Evolutionary conservation across 441 rosid genomes (phyloP).

Genomic region (Euphorbia celastroides): DNA sequence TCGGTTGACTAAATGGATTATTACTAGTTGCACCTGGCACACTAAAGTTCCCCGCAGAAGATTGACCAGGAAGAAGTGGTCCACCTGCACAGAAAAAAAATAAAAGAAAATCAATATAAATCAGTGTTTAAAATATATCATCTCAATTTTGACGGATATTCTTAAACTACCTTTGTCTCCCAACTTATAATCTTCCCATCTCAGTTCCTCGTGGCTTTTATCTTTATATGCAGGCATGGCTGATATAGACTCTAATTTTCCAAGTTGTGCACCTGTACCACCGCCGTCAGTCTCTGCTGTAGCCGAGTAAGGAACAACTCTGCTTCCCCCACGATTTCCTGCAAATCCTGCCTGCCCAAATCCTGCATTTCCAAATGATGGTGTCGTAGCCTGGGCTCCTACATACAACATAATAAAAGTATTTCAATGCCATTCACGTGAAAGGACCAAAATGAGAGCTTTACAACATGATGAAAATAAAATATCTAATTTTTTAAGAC

Average conservation of each 20-base stretch:
- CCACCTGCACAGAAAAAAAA: conserved; percentile 57
- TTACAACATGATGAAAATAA: not conserved
- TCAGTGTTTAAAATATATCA: conserved; percentile 7
- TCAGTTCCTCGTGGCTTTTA: conserved; percentile 85
- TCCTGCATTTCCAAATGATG: conserved; percentile 53
- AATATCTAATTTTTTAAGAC: not conserved
- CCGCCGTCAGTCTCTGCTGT: conserved; percentile 60
- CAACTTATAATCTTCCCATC: conserved; percentile 92
- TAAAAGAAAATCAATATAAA: conserved; percentile 4
- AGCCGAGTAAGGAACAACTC: conserved; percentile 55
- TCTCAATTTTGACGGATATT: not conserved
- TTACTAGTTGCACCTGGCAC: conserved; percentile 38
- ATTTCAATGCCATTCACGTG: not conserved
- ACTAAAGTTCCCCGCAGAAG: conserved; percentile 46
- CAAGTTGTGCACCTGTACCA: conserved; percentile 51
- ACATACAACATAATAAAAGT: conserved; percentile 24
- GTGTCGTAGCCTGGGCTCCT: conserved; percentile 61
- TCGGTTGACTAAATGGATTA: conserved; percentile 46
- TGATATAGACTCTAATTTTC: conserved; percentile 75
- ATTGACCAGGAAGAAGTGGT: conserved; percentile 51
- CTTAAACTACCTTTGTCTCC: conserved; percentile 85
- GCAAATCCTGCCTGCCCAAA: conserved; percentile 75
- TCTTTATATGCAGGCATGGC: conserved; percentile 76
- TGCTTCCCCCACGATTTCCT: conserved; percentile 75
- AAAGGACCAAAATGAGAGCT: not conserved